Evolutionary conservation across 345 rosid species (phyloP).

Genomic region (Brassica juncea): DNA sequence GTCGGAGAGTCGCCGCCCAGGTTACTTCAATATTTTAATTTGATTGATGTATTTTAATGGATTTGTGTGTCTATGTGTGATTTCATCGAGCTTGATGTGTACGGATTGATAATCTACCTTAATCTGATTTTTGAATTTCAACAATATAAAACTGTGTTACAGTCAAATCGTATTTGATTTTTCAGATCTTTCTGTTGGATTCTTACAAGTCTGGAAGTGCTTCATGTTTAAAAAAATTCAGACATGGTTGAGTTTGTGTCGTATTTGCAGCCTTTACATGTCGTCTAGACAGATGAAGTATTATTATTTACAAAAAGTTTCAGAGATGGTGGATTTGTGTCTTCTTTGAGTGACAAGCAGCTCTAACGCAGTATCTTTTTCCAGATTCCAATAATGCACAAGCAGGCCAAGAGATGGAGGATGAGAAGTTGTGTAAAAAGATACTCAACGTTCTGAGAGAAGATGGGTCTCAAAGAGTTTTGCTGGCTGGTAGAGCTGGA

Average conservation of each 20-base stretch:
- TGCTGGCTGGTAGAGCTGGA: conserved; percentile 44
- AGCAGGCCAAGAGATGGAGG: background rate
- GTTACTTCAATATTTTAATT: background rate
- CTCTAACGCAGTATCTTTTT: background rate
- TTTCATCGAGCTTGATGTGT: background rate
- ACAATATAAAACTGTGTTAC: background rate
- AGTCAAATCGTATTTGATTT: background rate
- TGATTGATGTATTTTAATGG: background rate
- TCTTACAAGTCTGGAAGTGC: background rate
- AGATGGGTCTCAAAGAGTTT: conserved; percentile 9
- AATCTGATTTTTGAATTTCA: background rate
- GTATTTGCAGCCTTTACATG: background rate
- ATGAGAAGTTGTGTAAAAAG: background rate
- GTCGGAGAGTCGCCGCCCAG: background rate
- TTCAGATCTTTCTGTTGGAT: background rate
- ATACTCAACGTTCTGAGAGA: background rate
- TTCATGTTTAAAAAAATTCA: background rate
- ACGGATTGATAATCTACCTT: background rate
- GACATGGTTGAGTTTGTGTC: background rate
- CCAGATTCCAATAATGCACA: background rate
- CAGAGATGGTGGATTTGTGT: too few species aligned
- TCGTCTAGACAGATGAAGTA: background rate
- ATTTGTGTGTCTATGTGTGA: background rate
- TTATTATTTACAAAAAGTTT: too few species aligned
- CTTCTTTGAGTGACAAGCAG: background rate